Evolutionary conservation across 495 filamentous ascomycete genomes (phyloP).

Genomic region (Rhizodiscina lignyota): DNA sequence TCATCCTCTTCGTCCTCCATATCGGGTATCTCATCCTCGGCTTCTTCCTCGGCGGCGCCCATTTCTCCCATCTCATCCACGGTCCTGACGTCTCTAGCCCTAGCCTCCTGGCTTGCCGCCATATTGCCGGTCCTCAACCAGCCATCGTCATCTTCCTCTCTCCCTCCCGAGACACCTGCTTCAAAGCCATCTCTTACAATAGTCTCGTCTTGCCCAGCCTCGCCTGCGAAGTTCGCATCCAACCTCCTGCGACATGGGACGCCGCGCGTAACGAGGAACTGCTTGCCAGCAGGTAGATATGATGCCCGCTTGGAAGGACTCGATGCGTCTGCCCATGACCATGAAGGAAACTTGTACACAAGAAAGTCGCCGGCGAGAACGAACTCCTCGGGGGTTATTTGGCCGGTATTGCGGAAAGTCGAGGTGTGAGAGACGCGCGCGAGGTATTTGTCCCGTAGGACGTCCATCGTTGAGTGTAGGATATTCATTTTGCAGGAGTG

Average conservation of each 20-base stretch:
- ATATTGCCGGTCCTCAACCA: constrained; percentile 78
- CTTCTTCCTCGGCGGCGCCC: constrained; percentile 50
- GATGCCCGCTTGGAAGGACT: constrained; percentile 54
- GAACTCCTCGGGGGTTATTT: constrained; percentile 97
- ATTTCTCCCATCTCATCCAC: constrained; percentile 68
- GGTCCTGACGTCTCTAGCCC: constrained; percentile 65
- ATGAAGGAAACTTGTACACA: constrained; percentile 97
- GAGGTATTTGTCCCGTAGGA: constrained; percentile 74
- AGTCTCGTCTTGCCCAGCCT: constrained; percentile 68
- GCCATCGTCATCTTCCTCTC: constrained; percentile 54
- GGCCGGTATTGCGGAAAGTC: constrained; percentile 81
- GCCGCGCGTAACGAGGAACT: constrained; percentile 86
- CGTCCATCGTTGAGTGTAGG: too few relatives aligned
- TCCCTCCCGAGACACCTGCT: constrained; percentile 31
- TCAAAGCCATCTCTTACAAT: constrained; percentile 64
- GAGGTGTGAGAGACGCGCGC: constrained; percentile 77
- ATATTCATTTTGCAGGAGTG: too few relatives aligned
- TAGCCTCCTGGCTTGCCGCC: constrained; percentile 52
- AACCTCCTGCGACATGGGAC: constrained; percentile 85
- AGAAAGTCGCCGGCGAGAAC: constrained; percentile 92
- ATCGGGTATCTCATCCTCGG: constrained; percentile 80
- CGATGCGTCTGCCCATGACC: constrained; percentile 91
- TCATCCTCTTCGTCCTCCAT: constrained; percentile 98
- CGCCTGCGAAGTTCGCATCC: constrained; percentile 82
- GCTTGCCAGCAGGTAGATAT: constrained; percentile 79